Evolutionary conservation across 2,329 filamentous ascomycete genomes (phyloP), one percentile per base, ranked within the genome.

Genomic region (Penicillium sp.): DNA sequence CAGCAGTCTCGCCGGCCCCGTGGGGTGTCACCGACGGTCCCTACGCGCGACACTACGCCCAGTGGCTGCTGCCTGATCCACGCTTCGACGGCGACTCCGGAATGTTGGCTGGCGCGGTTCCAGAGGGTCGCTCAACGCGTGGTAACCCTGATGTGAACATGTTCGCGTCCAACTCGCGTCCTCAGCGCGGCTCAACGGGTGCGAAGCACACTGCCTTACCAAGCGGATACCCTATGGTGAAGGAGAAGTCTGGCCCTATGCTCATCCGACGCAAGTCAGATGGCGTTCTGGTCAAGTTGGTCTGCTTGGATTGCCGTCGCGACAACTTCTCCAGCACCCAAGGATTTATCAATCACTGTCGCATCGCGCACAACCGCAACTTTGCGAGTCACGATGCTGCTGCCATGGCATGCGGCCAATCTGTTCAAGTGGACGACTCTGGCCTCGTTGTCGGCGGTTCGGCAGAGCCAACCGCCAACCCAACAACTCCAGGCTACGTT

Each of bases 271-370:
- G 92, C 65, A 87, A 88, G 50, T 83, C 81, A 18, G 92, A 97
- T 74, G 90, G 90, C 52, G 82, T 90, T 68, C 86, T 88, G 60
- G 93, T 97, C 60, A 95, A 96, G 75, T 82, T 97, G 45, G 88
- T 96, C 59, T 99, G 94, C 78, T 76, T 89, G 55, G 89, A 94
- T 72, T 97, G 94, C 74, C 83, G 91, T 46, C 84, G 93, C 59
- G 90, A 91, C 71, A 90, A 97, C 72, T 97, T 97, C 69, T 92
- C 89, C 52, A 97, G 92, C 76, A 95, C 92, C 0, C 94, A 97
- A 73, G 94, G 94, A n/a, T 97, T 97, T 75, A 94, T 99, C 77
- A 99, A 99, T 69, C 94, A 99, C 71, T 97, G 93, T 71, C 91
- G 94, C 53, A 97, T 99, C 65, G 92, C 92, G 24, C 94, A 99